Evolutionary conservation across 805 yeast genomes (phyloP).

Genomic region (Maudiozyma barnettii): DNA sequence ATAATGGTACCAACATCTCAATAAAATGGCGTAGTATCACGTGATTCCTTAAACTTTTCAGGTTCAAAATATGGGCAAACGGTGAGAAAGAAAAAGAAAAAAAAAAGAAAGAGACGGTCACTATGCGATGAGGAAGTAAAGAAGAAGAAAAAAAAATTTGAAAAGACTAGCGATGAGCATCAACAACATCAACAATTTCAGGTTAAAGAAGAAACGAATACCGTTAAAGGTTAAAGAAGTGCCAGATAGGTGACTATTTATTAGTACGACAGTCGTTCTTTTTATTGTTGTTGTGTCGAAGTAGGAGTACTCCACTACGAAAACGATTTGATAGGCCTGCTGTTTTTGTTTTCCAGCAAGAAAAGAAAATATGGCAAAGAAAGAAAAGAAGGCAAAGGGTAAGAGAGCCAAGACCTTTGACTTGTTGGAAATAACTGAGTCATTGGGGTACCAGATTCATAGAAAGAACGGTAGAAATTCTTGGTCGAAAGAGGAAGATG

Average conservation of each 20-base stretch:
- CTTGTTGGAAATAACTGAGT: constrained; percentile 48
- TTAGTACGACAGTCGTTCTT: too few relatives aligned
- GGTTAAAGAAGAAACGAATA: too few relatives aligned
- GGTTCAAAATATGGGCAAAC: too few relatives aligned
- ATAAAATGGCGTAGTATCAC: too few relatives aligned
- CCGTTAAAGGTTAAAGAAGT: not conserved
- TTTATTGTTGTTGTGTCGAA: too few relatives aligned
- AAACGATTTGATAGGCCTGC: too few relatives aligned
- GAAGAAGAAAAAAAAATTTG: not conserved
- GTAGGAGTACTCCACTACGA: too few relatives aligned
- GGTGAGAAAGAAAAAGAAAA: not conserved
- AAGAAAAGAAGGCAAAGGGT: constrained; percentile 9
- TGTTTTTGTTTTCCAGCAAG: not conserved
- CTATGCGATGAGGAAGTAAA: not conserved
- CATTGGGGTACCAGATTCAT: constrained; percentile 66
- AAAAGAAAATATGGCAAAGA: constrained; percentile 2
- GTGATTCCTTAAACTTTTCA: too few relatives aligned
- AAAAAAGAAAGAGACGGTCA: not conserved
- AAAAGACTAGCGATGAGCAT: not conserved
- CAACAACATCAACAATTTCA: not conserved
- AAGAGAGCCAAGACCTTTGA: constrained; percentile 27
- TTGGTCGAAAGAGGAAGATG: constrained; percentile 76
- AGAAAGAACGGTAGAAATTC: constrained; percentile 52
- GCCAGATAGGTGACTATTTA: too few relatives aligned
- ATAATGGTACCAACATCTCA: too few relatives aligned